phyloP scores from a whole-genome alignment of 495 filamentous ascomycete genomes.

The Friedmanniomyces simplex region DNA sequence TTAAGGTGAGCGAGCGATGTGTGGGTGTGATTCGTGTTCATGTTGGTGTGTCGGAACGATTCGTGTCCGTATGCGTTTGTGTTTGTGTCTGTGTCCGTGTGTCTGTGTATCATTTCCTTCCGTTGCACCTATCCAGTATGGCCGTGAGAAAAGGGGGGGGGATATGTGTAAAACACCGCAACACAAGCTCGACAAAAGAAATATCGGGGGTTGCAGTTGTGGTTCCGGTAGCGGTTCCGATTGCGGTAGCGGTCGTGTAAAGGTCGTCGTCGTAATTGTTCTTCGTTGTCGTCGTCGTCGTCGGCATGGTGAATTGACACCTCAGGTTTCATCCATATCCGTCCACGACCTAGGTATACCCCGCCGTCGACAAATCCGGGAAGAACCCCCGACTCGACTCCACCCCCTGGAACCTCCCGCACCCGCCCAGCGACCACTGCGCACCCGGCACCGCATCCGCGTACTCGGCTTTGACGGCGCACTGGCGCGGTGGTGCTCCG shows the following conservation, averaged over 20 bases:
- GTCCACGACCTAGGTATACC: not conserved
- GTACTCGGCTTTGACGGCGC: conserved; percentile 28
- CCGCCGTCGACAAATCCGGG: conserved; percentile 20
- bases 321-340: no score
- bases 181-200: not conserved
- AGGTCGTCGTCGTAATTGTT: not conserved
- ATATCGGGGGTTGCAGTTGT: not conserved
- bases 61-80: no score
- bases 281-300: not conserved
- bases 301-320: not conserved
- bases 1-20: not conserved
- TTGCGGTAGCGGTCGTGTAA: not conserved
- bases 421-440: conserved; percentile 22
- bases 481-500: no score
- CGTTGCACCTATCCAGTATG: not conserved
- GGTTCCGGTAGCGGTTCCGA: no score
- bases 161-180: no score
- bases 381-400: conserved; percentile 25
- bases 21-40: not conserved
- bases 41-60: no score
- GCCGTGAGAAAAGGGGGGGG: not conserved
- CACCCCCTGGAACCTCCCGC: conserved; percentile 28
- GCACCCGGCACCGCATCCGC: conserved; percentile 17
- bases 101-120: not conserved
- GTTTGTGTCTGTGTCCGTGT: no score